Percentiles rank a stretch among this genome's conserved stretches.
Evolutionary conservation across 257 asterid genomes (phyloP).

Genomic region (Misopates orontium): DNA sequence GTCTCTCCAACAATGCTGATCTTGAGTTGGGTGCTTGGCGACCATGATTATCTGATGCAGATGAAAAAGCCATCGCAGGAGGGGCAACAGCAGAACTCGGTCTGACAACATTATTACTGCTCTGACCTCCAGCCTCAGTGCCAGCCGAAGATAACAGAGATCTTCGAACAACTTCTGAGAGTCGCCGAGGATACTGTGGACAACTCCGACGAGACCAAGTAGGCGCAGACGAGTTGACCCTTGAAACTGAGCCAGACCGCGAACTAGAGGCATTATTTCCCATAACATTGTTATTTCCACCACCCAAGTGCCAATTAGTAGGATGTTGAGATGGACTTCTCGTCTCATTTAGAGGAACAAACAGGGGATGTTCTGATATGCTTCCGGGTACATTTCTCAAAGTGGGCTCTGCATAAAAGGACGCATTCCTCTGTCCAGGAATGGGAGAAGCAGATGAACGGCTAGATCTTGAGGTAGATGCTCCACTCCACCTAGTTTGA

Average conservation of each 20-base stretch:
- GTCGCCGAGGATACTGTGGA: slow-evolving; percentile 61
- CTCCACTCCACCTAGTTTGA: slow-evolving; percentile 60
- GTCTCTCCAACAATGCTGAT: slow-evolving; percentile 75
- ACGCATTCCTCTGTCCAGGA: slow-evolving; percentile 31
- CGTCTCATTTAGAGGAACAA: slow-evolving; percentile 52
- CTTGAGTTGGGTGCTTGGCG: slow-evolving; percentile 55
- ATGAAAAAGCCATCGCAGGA: slow-evolving; percentile 44
- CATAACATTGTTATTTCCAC: slow-evolving; percentile 39
- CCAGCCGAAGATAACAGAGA: slow-evolving; percentile 57
- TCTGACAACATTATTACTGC: slow-evolving; percentile 37
- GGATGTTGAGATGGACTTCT: slow-evolving; percentile 55
- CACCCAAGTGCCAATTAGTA: slow-evolving; percentile 48
- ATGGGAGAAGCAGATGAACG: slow-evolving; percentile 32
- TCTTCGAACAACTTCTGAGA: slow-evolving; percentile 72
- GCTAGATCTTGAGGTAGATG: slow-evolving; percentile 53
- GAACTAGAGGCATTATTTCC: slow-evolving; percentile 55
- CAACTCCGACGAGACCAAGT: slow-evolving; percentile 59
- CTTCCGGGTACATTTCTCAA: slow-evolving; percentile 54
- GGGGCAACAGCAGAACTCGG: slow-evolving; percentile 44
- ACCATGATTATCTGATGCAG: slow-evolving; percentile 54
- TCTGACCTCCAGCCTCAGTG: slow-evolving; percentile 55
- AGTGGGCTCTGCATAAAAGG: slow-evolving; percentile 40
- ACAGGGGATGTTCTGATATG: slow-evolving; percentile 75
- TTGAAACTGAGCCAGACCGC: slow-evolving; percentile 42
- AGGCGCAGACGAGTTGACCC: slow-evolving; percentile 49